Conservation (phyloP, 2,329 filamentous ascomycete genomes). For the Cryphonectria parasitica region DNA sequence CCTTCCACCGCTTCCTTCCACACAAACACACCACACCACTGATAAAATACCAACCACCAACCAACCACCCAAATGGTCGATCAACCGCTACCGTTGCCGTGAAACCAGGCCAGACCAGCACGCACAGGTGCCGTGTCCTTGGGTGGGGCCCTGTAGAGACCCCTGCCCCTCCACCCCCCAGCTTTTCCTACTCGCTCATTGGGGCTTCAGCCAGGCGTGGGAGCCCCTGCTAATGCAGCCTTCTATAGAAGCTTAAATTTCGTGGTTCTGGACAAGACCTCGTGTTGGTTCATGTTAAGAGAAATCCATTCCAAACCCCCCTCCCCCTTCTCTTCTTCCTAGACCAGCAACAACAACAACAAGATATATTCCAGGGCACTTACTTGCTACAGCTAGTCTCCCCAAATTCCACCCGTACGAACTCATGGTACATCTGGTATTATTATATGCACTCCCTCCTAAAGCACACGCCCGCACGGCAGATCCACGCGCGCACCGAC, state of each 20-base stretch:
- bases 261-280: not conserved
- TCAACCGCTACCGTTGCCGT: conserved; percentile 20
- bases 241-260: not conserved
- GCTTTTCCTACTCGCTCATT: not conserved
- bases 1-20: not conserved
- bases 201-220: not conserved
- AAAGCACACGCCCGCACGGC: not conserved
- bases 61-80: not conserved
- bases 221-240: not conserved
- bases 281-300: not conserved
- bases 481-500: not conserved
- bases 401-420: not conserved
- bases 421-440: not conserved
- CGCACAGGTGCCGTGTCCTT: not conserved
- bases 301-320: not conserved
- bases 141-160: conserved; percentile 9
- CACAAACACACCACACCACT: not conserved
- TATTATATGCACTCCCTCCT: too few relatives aligned
- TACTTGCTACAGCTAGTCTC: not conserved
- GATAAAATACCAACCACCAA: not conserved
- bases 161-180: not conserved
- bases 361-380: not conserved
- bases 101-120: conserved; percentile 20
- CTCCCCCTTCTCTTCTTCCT: not conserved
- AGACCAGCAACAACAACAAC: not conserved